Evolutionary conservation across 2,329 filamentous ascomycete genomes (phyloP).

Genomic region (Clonostachys solani): DNA sequence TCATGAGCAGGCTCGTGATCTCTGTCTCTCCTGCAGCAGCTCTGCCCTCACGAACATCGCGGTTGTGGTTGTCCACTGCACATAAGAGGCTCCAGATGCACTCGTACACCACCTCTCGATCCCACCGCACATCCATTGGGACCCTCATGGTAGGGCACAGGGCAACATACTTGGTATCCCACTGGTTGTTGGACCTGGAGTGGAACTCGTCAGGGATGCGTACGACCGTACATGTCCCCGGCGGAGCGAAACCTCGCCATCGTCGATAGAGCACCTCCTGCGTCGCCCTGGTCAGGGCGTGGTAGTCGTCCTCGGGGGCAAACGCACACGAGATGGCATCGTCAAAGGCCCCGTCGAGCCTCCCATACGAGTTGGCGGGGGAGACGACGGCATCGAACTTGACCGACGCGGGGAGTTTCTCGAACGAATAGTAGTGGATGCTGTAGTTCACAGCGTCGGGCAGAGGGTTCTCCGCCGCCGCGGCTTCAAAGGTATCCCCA

Average conservation of each 20-base stretch:
- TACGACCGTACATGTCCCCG: constrained; percentile 44
- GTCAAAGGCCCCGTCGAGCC: constrained; percentile 50
- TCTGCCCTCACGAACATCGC: constrained; percentile 7
- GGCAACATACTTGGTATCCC: constrained; percentile 36
- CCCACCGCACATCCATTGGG: constrained; percentile 37
- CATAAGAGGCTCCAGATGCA: constrained; percentile 47
- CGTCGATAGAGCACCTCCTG: constrained; percentile 38
- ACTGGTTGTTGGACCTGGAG: constrained; percentile 23
- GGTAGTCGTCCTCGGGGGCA: constrained; percentile 36
- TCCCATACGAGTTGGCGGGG: constrained; percentile 49
- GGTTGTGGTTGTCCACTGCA: constrained; percentile 42
- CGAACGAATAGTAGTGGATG: constrained; percentile 31
- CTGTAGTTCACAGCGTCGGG: constrained; percentile 19
- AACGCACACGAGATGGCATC: constrained; percentile 46
- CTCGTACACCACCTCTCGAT: constrained; percentile 48
- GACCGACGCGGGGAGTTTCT: constrained; percentile 22
- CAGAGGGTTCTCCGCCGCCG: constrained; percentile 21
- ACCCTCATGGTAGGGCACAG: constrained; percentile 50
- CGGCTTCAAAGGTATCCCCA: constrained; percentile 31
- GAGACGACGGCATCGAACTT: constrained; percentile 46
- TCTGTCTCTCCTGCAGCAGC: constrained; percentile 4
- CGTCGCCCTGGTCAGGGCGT: constrained; percentile 37
- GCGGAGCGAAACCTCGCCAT: constrained; percentile 45
- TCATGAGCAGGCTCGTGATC: constrained; percentile 42
- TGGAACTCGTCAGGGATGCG: constrained; percentile 31